phyloP scores from a whole-genome alignment of 2,329 filamentous ascomycete genomes.

The Pestalotiopsis sp. region DNA sequence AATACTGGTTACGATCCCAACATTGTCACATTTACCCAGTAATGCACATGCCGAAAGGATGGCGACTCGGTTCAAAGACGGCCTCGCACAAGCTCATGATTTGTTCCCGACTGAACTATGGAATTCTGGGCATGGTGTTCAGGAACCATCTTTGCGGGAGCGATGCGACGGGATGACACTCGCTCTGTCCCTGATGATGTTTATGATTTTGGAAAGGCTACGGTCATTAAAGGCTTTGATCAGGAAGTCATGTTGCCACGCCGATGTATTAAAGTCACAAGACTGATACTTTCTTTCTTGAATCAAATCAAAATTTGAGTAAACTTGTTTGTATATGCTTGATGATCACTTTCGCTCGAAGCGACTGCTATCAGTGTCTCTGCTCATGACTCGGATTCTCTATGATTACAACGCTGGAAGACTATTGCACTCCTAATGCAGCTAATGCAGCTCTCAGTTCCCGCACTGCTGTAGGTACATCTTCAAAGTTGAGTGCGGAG shows the following conservation, averaged over 20 bases:
- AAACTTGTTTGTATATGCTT: neutral
- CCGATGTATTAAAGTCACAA: neutral
- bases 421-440: slow-evolving; percentile 64
- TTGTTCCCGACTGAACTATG: neutral
- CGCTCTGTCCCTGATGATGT: neutral
- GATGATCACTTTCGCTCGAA: neutral
- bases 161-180: neutral
- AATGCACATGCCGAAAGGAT: neutral
- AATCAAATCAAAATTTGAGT: neutral
- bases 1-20: slow-evolving; percentile 1
- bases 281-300: neutral
- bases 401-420: neutral
- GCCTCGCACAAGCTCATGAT: neutral
- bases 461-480: slow-evolving; percentile 85
- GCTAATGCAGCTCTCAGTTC: slow-evolving; percentile 79
- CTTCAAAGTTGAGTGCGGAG: slow-evolving; percentile 94
- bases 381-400: neutral
- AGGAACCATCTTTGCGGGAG: neutral
- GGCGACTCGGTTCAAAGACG: neutral
- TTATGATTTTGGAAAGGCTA: neutral
- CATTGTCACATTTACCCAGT: neutral
- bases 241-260: neutral
- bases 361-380: neutral
- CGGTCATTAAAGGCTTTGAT: neutral
- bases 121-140: neutral